A percentile compares a stretch with the other conserved stretches of the same genome.
phyloP scores from a whole-genome alignment of 441 rosid species.

The Pelargonium myrrhifolium region DNA sequence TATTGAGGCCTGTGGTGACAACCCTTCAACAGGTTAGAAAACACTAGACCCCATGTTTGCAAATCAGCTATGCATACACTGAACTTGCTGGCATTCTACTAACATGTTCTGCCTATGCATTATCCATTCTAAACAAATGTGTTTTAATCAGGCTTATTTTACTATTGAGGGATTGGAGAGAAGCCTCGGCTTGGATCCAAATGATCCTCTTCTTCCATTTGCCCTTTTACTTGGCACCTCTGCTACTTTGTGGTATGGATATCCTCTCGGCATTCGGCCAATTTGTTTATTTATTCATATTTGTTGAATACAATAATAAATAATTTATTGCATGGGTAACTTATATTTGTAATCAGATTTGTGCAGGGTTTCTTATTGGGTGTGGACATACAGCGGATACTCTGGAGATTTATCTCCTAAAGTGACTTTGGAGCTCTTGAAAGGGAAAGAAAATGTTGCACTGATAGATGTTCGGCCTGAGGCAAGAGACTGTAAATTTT shows the following conservation, averaged over 20 bases:
- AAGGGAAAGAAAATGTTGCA: constrained; percentile 56
- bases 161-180: constrained; percentile 67
- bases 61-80: neutral
- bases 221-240: constrained; percentile 61
- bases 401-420: constrained; percentile 88
- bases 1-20: constrained; percentile 51
- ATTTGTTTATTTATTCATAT: constrained; percentile 12
- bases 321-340: constrained; percentile 26
- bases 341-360: constrained; percentile 66
- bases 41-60: neutral
- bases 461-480: constrained; percentile 92
- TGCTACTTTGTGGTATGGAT: constrained; percentile 73
- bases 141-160: constrained; percentile 44
- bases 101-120: constrained; percentile 6
- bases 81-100: constrained; percentile 6
- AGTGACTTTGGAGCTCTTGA: constrained; percentile 61
- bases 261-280: constrained; percentile 25
- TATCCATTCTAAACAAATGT: constrained; percentile 5
- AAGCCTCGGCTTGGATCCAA: constrained; percentile 70
- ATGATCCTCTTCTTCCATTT: constrained; percentile 76
- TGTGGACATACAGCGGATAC: constrained; percentile 73
- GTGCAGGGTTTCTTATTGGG: constrained; percentile 84
- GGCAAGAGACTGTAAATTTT: constrained; percentile 59
- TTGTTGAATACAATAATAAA: constrained; percentile 4
- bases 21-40: constrained; percentile 44